These are phyloP conservation scores for Globisporangium lucens DNA, from an alignment of 352 stramenopile species.

Conservation along the genomic window DNA sequence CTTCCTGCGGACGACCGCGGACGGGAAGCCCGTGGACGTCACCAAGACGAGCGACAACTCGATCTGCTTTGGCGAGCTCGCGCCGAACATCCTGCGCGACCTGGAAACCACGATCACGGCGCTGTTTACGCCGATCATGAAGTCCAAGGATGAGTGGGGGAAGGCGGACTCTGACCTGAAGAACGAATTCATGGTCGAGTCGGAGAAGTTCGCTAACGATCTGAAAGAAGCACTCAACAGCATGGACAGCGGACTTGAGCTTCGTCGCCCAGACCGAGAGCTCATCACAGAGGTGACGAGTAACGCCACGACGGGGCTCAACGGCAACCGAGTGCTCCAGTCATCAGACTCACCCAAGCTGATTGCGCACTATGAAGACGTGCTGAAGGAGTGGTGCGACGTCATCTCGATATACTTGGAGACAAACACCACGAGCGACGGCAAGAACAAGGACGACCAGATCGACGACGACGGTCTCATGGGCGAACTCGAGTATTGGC, in stretches of 20 bases:
- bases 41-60: conserved; percentile 75
- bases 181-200: conserved; percentile 92
- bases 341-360: conserved; percentile 86
- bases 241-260: conserved; percentile 93
- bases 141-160: conserved; percentile 94
- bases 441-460: conserved; percentile 57
- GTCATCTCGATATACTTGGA: conserved; percentile 94
- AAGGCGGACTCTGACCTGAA: conserved; percentile 93
- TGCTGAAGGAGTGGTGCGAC: conserved; percentile 97
- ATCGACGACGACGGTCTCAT: conserved; percentile 92
- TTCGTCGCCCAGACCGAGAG: conserved; percentile 85
- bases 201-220: conserved; percentile 92
- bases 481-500: conserved; percentile 97
- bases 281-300: conserved; percentile 57
- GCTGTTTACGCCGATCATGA: conserved; percentile 92
- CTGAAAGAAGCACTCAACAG: conserved; percentile 95
- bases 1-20: conserved; percentile 65
- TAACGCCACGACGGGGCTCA: conserved; percentile 33
- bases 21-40: conserved; percentile 71
- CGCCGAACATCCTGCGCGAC: conserved; percentile 77
- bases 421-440: conserved; percentile 72
- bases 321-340: conserved; percentile 58
- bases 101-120: conserved; percentile 76
- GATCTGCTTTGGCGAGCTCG: conserved; percentile 84
- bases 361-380: conserved; percentile 92